Evolutionary conservation across 2,329 filamentous ascomycete genomes (phyloP), one percentile per base, ranked within the genome.

Genomic region (Calonectria leucothoes): DNA sequence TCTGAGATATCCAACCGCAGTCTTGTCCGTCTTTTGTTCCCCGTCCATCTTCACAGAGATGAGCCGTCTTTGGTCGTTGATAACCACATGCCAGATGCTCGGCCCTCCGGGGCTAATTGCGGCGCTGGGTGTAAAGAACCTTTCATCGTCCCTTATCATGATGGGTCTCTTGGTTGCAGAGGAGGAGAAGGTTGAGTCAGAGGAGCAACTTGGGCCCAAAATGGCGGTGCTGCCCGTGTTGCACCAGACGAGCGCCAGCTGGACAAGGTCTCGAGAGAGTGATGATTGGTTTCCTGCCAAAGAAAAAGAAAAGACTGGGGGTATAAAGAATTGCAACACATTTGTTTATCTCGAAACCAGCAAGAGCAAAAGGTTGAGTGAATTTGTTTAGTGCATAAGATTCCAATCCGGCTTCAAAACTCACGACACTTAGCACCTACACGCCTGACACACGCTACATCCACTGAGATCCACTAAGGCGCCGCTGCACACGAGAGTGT

Each of bases 11-110:
- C 78, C 73, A 14, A 81, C 73, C 27, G 80, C 79, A 20, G 65
- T 63, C 49, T 75, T 74, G 71, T 51, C 75, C 8, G 37, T 68
- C 8, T 76, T 74, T 2, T 69, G 75, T 23, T 80, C 80, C 25
- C 75, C 78, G 25, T 82, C 81, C 75, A 82, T 81, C 25, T 78
- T 82, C 37, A 82, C 79, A 2, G 81, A 76, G 48, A 83, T 59
- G 17, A 80, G 51, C n/a, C 79, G 80, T 39, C 82, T 74, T 48
- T 82, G 79, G 57, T 82, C 80, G 74, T 75, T 81, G 61, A 81
- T 78, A n/a, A 76, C 59, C 29, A 82, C 71, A 55, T 82, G 51
- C 77, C 78, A 81, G 23, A 78, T 82, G 48, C 80, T 82, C 66
- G 79, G 72, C 29, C 75, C 76, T 3, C 74, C 75, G 1, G 75